Base-by-base conservation (phyloP, 208 protist species). In the Acanthamoeba lenticulata region DNA sequence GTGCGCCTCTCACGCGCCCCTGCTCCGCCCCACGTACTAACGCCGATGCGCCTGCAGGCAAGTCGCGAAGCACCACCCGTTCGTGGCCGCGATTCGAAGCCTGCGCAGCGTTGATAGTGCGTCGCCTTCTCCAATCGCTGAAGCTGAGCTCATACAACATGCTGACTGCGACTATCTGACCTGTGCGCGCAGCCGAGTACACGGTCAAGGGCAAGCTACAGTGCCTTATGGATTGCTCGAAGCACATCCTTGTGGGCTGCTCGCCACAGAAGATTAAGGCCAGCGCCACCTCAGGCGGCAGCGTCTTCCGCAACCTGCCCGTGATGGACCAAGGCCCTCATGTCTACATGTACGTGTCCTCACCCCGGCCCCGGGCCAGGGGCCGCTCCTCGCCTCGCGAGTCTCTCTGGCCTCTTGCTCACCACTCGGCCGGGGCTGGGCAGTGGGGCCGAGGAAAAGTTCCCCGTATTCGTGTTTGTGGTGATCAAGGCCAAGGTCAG, bases 401-500 rank as follows among this genome's bases (percentile, higher is more conserved):
- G n/a, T n/a, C n/a, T n/a, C 11, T 27, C 36, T 45, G 34, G 32
- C 29, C 13, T 15, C 29, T 42, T 27, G 29, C 32, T 36, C 83
- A 21, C 52, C 13, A 60, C 13, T 29, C 52, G 21, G 1, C 15
- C 3, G 52, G 27, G 7, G 17, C 13, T 24, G 13, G 1, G 52
- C 36, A 90, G 83, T 32, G 83, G 83, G 1, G 83, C 83, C 11
- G 83, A 90, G 40, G 83, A 90, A 36, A 90, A 90, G 83, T 90
- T 90, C 36, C 83, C 83, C 15, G 83, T 90, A 24, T 90, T 90
- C 40, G 83, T 90, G 47, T 90, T 90, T 57, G 83, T 90, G 13
- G 83, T 90, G 83, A 67, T 90, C 52, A 60, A 90, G 83, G 83
- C 83, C 40, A 45, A 45, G 42, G 49, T 60, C 15, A 90, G 24